Percentiles rank a stretch among this genome's conserved stretches.
Evolutionary conservation across 2,329 filamentous ascomycete species (phyloP).

Genomic region (Aspergillus amoenus): DNA sequence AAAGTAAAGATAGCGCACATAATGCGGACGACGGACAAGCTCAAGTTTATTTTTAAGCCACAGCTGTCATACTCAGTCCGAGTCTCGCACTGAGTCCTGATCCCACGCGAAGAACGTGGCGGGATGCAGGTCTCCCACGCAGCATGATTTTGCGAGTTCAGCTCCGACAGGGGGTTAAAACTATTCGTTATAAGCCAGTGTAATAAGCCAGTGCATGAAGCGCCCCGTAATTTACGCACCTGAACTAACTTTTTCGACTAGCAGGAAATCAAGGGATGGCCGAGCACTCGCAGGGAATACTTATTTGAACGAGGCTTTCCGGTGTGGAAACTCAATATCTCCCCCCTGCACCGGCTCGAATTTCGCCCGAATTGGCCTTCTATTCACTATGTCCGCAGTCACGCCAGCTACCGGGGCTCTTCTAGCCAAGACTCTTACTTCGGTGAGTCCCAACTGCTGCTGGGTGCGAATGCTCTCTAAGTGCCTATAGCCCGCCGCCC

Average conservation of each 20-base stretch:
- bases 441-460: not conserved
- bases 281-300: not conserved
- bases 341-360: not conserved
- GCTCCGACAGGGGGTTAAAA: too few relatives aligned
- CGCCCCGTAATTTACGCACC: not conserved
- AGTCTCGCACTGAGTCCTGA: too few relatives aligned
- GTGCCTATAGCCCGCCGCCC: conserved; percentile 28
- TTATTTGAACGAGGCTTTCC: not conserved
- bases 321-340: not conserved
- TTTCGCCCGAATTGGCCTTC: not conserved
- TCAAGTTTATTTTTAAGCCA: too few relatives aligned
- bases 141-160: too few relatives aligned
- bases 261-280: not conserved
- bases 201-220: not conserved
- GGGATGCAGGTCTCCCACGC: too few relatives aligned
- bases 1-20: too few relatives aligned
- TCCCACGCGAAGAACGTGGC: too few relatives aligned
- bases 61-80: too few relatives aligned
- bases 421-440: conserved; percentile 6
- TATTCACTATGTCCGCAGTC: not conserved
- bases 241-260: not conserved
- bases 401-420: not conserved
- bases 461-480: not conserved
- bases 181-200: too few relatives aligned
- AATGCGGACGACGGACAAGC: too few relatives aligned